Evolutionary conservation across 2,329 filamentous ascomycete species (phyloP).

Genomic region (Ophiocordyceps camponoti-leonardi): DNA sequence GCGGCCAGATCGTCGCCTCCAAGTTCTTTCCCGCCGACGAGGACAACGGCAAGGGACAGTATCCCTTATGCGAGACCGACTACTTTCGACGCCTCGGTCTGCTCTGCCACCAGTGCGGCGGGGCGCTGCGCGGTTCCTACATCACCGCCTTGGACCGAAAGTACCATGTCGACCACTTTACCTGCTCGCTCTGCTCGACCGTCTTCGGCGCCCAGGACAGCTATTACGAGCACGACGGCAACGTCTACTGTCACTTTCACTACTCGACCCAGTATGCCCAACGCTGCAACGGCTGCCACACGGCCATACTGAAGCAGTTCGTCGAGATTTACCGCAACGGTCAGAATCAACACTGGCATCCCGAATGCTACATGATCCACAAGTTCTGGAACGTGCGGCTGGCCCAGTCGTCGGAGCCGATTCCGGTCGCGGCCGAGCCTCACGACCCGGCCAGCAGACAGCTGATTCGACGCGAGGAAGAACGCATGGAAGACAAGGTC

Average conservation of each 20-base stretch:
- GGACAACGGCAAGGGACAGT: slow-evolving; percentile 69
- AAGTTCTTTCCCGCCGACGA: slow-evolving; percentile 98
- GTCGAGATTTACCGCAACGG: slow-evolving; percentile 97
- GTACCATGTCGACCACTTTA: slow-evolving; percentile 98
- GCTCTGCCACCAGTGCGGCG: slow-evolving; percentile 81
- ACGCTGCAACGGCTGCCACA: slow-evolving; percentile 90
- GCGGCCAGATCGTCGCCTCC: slow-evolving; percentile 88
- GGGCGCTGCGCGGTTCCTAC: slow-evolving; percentile 86
- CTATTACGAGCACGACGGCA: slow-evolving; percentile 94
- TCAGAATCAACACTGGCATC: slow-evolving; percentile 98
- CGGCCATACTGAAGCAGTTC: slow-evolving; percentile 95
- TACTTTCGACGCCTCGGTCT: slow-evolving; percentile 89
- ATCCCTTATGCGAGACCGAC: slow-evolving; percentile 92
- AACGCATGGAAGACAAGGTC: slow-evolving; percentile 93
- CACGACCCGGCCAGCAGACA: slow-evolving; percentile 49
- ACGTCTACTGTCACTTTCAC: slow-evolving; percentile 96
- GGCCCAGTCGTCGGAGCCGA: slow-evolving; percentile 38
- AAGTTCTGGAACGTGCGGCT: slow-evolving; percentile 99
- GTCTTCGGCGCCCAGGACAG: slow-evolving; percentile 98
- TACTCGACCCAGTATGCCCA: slow-evolving; percentile 97
- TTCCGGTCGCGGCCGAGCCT: slow-evolving; percentile 22
- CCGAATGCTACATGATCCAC: slow-evolving; percentile 99
- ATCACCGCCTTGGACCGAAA: slow-evolving; percentile 96
- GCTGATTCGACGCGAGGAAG: slow-evolving; percentile 67
- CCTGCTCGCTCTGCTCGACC: slow-evolving; percentile 88